These are phyloP conservation scores for Cylindrotheca fusiformis DNA, from an alignment of 108 stramenopile species.

Conservation along the genomic window DNA sequence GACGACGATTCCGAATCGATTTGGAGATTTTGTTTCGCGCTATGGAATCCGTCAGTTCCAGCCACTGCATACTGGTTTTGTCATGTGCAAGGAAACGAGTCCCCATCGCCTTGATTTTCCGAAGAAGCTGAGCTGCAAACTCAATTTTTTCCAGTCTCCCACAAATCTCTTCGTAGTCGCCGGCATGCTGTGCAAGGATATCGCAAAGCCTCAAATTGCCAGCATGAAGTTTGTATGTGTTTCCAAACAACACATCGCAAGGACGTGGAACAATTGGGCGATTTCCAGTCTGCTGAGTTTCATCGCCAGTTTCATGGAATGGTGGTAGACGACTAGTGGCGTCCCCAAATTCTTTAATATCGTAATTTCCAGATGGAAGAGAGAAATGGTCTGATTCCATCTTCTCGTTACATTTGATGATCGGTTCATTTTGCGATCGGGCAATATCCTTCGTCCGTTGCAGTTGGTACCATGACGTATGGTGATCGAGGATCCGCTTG, in stretches of 20 bases:
- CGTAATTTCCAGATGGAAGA: too few species aligned
- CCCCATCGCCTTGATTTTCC: background rate
- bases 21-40: slow-evolving; percentile 13
- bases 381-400: too few species aligned
- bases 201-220: slow-evolving; percentile 5
- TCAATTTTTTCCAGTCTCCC: slow-evolving; percentile 4
- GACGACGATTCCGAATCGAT: too few species aligned
- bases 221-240: slow-evolving; percentile 16
- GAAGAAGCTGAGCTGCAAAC: background rate
- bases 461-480: too few species aligned
- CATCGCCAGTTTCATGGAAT: too few species aligned
- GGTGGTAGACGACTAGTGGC: too few species aligned
- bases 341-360: too few species aligned
- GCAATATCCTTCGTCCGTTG: too few species aligned
- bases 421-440: too few species aligned
- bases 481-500: too few species aligned
- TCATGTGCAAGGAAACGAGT: slow-evolving; percentile 8
- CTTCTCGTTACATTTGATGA: too few species aligned
- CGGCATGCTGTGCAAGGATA: slow-evolving; percentile 1
- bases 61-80: slow-evolving; percentile 7
- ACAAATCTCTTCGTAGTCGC: background rate
- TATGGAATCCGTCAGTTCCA: background rate
- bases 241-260: too few species aligned
- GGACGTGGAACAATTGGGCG: background rate
- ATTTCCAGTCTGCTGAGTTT: background rate